phyloP scores from a whole-genome alignment of 129 eudicot species.

The Cynara cardunculus region DNA sequence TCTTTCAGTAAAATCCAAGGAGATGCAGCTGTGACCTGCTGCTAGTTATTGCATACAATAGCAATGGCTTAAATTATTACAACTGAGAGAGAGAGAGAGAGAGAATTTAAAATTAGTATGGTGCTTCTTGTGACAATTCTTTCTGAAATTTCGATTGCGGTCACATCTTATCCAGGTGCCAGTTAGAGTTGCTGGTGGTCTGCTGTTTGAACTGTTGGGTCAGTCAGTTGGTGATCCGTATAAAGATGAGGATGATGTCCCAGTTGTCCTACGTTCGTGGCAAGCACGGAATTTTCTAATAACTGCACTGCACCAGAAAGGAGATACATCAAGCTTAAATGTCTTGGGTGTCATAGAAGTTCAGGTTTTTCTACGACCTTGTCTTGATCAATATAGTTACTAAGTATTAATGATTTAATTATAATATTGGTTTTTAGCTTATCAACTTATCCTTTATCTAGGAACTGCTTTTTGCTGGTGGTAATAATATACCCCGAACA shows the following conservation, averaged over 20 bases:
- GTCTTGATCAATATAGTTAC: not conserved
- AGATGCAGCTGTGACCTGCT: not conserved
- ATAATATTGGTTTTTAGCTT: conserved; percentile 7
- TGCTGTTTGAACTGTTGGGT: conserved; percentile 89
- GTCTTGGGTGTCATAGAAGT: conserved; percentile 96
- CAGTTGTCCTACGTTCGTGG: conserved; percentile 95
- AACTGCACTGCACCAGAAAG: conserved; percentile 77
- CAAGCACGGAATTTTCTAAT: conserved; percentile 88
- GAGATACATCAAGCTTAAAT: conserved; percentile 64
- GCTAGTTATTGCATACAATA: not conserved
- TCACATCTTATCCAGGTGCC: conserved; percentile 61
- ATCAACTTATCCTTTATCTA: conserved; percentile 23
- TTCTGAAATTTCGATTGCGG: conserved; percentile 13
- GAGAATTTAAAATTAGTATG: not conserved
- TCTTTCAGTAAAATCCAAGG: not conserved
- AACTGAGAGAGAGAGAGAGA: not conserved
- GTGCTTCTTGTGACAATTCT: not conserved
- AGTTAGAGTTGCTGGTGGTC: conserved; percentile 95
- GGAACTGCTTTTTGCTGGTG: conserved; percentile 91
- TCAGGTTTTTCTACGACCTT: conserved; percentile 53
- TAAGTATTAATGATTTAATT: not conserved
- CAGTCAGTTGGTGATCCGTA: conserved; percentile 89
- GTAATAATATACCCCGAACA: conserved; percentile 77
- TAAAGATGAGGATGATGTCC: conserved; percentile 79
- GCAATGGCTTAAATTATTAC: conserved; percentile 1